Conservation (phyloP, 371 early-diverging fungal genomes). For the Actinomortierella wolfii region DNA sequence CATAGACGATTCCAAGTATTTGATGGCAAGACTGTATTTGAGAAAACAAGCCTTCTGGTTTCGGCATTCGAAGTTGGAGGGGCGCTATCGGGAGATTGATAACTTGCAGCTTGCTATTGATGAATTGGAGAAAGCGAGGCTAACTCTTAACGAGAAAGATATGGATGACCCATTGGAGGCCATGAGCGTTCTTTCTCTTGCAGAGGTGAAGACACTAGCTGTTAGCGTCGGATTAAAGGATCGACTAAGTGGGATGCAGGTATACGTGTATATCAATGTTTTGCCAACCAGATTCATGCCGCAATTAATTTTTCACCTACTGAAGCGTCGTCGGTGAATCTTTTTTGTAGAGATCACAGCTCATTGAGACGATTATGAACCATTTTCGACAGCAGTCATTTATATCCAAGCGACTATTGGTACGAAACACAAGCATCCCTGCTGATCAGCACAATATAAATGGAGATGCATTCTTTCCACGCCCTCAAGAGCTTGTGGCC, state of each 20-base stretch:
- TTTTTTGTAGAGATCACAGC: slow-evolving; percentile 6
- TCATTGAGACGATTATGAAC: slow-evolving; percentile 21
- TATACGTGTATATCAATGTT: too few relatives aligned
- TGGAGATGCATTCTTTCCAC: too few relatives aligned
- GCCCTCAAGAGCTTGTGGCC: too few relatives aligned
- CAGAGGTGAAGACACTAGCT: slow-evolving; percentile 36
- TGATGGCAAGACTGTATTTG: slow-evolving; percentile 69
- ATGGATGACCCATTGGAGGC: slow-evolving; percentile 25
- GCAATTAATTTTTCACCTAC: too few relatives aligned
- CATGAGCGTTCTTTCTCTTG: slow-evolving; percentile 21
- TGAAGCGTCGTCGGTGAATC: too few relatives aligned
- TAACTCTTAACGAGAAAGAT: slow-evolving; percentile 20
- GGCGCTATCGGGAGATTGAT: slow-evolving; percentile 31
- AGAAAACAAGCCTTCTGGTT: slow-evolving; percentile 63
- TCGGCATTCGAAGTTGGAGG: slow-evolving; percentile 47
- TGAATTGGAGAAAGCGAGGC: slow-evolving; percentile 11
- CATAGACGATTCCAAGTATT: slow-evolving; percentile 56
- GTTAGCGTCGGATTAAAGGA: slow-evolving; percentile 22
- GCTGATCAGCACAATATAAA: too few relatives aligned
- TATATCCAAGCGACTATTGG: slow-evolving; percentile 26
- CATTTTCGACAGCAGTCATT: slow-evolving; percentile 44
- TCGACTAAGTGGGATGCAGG: slow-evolving; percentile 32
- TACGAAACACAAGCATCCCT: not conserved
- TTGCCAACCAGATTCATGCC: too few relatives aligned
- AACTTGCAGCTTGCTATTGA: slow-evolving; percentile 17